These are phyloP conservation scores for Podospora anserina DNA, from an alignment of 495 filamentous ascomycete species.

Conservation along the genomic window DNA sequence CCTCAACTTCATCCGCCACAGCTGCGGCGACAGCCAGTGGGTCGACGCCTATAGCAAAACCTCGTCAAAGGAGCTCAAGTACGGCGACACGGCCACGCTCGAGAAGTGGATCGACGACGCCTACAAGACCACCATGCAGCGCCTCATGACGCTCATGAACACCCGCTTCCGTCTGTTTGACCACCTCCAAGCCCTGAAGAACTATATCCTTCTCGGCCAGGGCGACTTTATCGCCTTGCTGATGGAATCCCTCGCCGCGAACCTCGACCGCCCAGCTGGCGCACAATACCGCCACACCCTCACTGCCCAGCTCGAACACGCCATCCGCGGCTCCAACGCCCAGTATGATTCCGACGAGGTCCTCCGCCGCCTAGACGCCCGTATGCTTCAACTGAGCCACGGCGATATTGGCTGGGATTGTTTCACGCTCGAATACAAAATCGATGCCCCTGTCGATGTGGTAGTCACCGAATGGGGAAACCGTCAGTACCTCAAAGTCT, in stretches of 20 bases:
- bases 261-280: slow-evolving; percentile 91
- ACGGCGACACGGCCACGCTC: slow-evolving; percentile 89
- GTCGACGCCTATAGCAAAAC: slow-evolving; percentile 94
- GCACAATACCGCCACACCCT: slow-evolving; percentile 92
- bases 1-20: slow-evolving; percentile 95
- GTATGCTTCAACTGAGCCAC: slow-evolving; percentile 91
- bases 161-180: slow-evolving; percentile 91
- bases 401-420: slow-evolving; percentile 99
- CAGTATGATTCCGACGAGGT: slow-evolving; percentile 95
- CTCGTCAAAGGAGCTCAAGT: slow-evolving; percentile 84
- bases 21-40: slow-evolving; percentile 90
- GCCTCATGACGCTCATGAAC: slow-evolving; percentile 90
- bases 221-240: slow-evolving; percentile 97
- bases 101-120: slow-evolving; percentile 94
- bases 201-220: slow-evolving; percentile 89
- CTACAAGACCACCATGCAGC: slow-evolving; percentile 95
- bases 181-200: slow-evolving; percentile 88
- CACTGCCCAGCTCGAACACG: slow-evolving; percentile 95
- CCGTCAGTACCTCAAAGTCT: slow-evolving; percentile 95
- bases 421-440: slow-evolving; percentile 98
- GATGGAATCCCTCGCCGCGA: slow-evolving; percentile 92
- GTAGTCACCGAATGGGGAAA: slow-evolving; percentile 94
- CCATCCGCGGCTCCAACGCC: slow-evolving; percentile 93
- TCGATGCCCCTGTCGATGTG: slow-evolving; percentile 94
- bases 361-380: slow-evolving; percentile 84